phyloP scores from a whole-genome alignment of 768 basidiomycete genomes.

The Sutorius australiensis region DNA sequence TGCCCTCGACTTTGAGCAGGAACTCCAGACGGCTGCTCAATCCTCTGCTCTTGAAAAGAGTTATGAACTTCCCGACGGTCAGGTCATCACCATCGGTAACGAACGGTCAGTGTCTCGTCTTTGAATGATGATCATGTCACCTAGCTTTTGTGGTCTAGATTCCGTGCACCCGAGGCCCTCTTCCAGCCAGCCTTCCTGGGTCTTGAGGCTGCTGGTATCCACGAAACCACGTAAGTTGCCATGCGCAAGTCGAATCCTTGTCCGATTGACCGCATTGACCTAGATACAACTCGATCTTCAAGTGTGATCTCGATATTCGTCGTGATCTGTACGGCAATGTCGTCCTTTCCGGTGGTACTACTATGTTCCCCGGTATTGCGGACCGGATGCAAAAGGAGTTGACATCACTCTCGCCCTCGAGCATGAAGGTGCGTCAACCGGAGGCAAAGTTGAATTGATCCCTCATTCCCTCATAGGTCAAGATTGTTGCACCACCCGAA shows the following conservation, averaged over 20 bases:
- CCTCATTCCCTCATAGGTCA: conserved; percentile 47
- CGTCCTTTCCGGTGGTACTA: conserved; percentile 75
- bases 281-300: conserved; percentile 57
- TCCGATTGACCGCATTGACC: neutral
- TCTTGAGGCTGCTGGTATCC: conserved; percentile 83
- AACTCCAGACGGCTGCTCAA: conserved; percentile 86
- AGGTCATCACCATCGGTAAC: conserved; percentile 84
- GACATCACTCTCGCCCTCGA: conserved; percentile 70
- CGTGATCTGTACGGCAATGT: conserved; percentile 35
- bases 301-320: conserved; percentile 68
- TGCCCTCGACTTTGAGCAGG: conserved; percentile 91
- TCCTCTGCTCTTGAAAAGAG: conserved; percentile 89
- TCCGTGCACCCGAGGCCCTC: conserved; percentile 55
- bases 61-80: conserved; percentile 90
- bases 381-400: conserved; percentile 97
- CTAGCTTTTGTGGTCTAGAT: conserved; percentile 29
- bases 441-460: neutral
- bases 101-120: conserved; percentile 42
- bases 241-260: neutral
- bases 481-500: conserved; percentile 92
- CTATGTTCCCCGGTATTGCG: conserved; percentile 95
- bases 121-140: neutral
- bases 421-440: conserved; percentile 65
- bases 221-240: conserved; percentile 53
- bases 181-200: conserved; percentile 59